phyloP scores from a whole-genome alignment of 768 basidiomycete species.

The Dentipellis sp. region DNA sequence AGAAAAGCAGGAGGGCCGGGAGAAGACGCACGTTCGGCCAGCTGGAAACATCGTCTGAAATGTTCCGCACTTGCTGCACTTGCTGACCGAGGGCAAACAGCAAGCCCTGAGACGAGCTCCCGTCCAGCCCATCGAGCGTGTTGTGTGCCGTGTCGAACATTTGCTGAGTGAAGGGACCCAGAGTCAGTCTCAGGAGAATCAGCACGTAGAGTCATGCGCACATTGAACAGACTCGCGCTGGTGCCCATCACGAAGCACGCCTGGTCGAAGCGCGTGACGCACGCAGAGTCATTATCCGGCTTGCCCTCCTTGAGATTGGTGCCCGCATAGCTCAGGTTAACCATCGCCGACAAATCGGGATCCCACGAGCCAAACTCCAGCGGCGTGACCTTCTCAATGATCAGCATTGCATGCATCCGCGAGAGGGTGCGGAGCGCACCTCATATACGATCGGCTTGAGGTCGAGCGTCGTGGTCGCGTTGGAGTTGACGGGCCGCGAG shows the following conservation, averaged over 20 bases:
- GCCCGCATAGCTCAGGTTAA: constrained; percentile 54
- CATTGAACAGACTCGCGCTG: constrained; percentile 63
- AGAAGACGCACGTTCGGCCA: constrained; percentile 44
- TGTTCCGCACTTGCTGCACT: constrained; percentile 37
- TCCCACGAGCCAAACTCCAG: constrained; percentile 70
- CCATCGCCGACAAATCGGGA: constrained; percentile 60
- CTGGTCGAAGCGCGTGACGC: constrained; percentile 70
- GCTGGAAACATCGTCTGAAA: constrained; percentile 52
- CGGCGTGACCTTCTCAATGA: constrained; percentile 40
- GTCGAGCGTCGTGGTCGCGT: constrained; percentile 29
- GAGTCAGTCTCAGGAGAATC: not conserved
- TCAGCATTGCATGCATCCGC: not conserved
- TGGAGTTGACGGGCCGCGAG: constrained; percentile 38
- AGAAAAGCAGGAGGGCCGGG: not conserved
- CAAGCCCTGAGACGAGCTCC: constrained; percentile 29
- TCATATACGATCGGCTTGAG: constrained; percentile 47
- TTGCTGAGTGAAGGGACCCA: constrained; percentile 28
- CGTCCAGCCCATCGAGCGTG: constrained; percentile 27
- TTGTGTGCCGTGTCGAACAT: constrained; percentile 36
- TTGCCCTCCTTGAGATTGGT: constrained; percentile 51
- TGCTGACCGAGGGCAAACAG: constrained; percentile 40
- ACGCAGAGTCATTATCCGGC: constrained; percentile 44
- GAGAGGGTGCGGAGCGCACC: constrained; percentile 25
- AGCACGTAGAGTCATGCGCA: constrained; percentile 16
- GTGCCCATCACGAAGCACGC: constrained; percentile 67